Evolutionary conservation across 768 basidiomycete genomes (phyloP).

Genomic region (Lentinula guzmanii): DNA sequence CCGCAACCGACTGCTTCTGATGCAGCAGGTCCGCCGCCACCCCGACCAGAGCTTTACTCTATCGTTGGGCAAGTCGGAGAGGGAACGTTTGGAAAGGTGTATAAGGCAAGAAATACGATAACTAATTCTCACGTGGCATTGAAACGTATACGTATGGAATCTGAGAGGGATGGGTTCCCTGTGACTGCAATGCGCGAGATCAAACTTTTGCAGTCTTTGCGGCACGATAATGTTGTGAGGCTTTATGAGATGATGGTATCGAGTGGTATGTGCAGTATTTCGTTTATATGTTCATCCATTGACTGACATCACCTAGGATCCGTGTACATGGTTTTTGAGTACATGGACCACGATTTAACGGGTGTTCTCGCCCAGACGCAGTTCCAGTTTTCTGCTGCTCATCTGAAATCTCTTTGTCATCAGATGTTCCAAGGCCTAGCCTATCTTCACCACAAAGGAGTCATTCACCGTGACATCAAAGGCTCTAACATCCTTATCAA

Average conservation of each 20-base stretch:
- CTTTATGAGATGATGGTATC: slow-evolving; percentile 99
- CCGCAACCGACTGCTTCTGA: neutral
- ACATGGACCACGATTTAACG: slow-evolving; percentile 98
- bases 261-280: slow-evolving; percentile 52
- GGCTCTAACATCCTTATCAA: slow-evolving; percentile 97
- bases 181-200: slow-evolving; percentile 99
- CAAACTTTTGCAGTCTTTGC: slow-evolving; percentile 88
- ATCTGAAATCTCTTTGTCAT: slow-evolving; percentile 91
- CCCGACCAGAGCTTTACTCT: slow-evolving; percentile 61
- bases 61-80: slow-evolving; percentile 94
- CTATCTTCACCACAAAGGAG: slow-evolving; percentile 92
- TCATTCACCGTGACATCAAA: slow-evolving; percentile 98
- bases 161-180: slow-evolving; percentile 96
- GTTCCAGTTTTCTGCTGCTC: slow-evolving; percentile 76
- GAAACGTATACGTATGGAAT: slow-evolving; percentile 97
- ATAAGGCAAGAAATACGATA: slow-evolving; percentile 45
- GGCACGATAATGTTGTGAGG: slow-evolving; percentile 84
- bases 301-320: slow-evolving; percentile 49
- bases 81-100: slow-evolving; percentile 71
- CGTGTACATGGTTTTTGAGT: slow-evolving; percentile 99
- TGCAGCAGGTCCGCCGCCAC: neutral
- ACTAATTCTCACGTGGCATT: slow-evolving; percentile 80
- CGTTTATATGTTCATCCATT: slow-evolving; percentile 5
- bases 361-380: slow-evolving; percentile 90
- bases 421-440: slow-evolving; percentile 95